Evolutionary conservation across 257 asterid genomes (phyloP).

Genomic region (Plantago major): DNA sequence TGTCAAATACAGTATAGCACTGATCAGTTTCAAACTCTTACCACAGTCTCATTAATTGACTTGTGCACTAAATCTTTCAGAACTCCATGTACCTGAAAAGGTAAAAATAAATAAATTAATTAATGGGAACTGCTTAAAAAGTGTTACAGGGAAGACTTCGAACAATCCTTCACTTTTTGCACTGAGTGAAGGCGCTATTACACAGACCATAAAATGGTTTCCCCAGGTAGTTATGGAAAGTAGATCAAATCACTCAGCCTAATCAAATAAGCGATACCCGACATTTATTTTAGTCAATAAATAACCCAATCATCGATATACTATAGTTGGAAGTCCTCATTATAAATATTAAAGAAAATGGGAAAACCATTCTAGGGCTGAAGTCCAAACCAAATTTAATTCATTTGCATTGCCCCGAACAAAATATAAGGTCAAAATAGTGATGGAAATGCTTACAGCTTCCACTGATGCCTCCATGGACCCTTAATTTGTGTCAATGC

Average conservation of each 20-base stretch:
- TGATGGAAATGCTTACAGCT: slow-evolving; percentile 49
- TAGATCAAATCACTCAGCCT: no score
- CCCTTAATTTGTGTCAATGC: slow-evolving; percentile 84
- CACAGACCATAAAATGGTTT: background rate
- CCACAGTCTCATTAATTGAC: slow-evolving; percentile 80
- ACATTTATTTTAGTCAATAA: no score
- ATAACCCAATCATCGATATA: no score
- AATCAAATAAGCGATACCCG: no score
- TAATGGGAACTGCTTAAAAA: background rate
- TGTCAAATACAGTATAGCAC: no score
- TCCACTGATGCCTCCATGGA: slow-evolving; percentile 96
- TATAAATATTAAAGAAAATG: no score
- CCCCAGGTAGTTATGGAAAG: background rate
- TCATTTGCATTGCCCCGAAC: background rate
- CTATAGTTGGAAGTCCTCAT: no score
- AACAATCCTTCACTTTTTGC: background rate
- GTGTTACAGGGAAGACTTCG: background rate
- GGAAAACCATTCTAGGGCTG: background rate
- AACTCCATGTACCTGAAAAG: slow-evolving; percentile 73
- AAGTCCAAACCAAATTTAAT: slow-evolving; percentile 3
- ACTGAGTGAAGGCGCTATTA: no score
- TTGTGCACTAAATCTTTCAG: slow-evolving; percentile 90
- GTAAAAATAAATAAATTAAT: background rate
- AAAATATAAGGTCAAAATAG: background rate
- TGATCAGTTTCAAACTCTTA: slow-evolving; percentile 33